Evolutionary conservation across 306 rosid species (phyloP).

Genomic region (Hylodesmum podocarpum): DNA sequence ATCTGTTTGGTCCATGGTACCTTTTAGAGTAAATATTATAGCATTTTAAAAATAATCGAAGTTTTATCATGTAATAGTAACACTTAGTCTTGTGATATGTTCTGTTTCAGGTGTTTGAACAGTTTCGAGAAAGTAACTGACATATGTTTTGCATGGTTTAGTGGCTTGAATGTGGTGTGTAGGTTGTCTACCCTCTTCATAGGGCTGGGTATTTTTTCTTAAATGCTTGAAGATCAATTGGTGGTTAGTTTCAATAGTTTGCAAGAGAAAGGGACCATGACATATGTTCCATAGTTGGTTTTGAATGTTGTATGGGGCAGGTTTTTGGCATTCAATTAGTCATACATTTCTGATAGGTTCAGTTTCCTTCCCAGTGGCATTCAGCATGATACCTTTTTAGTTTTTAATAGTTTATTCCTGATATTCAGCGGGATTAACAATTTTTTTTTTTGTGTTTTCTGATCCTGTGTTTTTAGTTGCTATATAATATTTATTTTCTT

Average conservation of each 20-base stretch:
- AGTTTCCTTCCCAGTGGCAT: neutral
- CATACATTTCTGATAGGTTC: neutral
- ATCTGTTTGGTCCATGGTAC: constrained; percentile 3
- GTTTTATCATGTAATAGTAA: constrained; percentile 1
- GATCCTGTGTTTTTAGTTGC: too few relatives aligned
- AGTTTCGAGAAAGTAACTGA: neutral
- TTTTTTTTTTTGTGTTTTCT: too few relatives aligned
- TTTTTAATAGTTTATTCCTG: neutral
- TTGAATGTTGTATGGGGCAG: neutral
- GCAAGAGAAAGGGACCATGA: neutral
- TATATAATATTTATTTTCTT: too few relatives aligned
- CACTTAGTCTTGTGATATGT: neutral
- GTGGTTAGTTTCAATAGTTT: neutral
- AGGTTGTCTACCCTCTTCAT: neutral
- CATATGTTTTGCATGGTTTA: neutral
- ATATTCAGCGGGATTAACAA: neutral
- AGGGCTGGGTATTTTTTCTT: neutral
- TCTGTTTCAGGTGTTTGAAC: neutral
- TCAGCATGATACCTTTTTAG: neutral
- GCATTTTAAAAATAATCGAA: neutral
- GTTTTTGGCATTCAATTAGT: neutral
- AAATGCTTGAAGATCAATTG: neutral
- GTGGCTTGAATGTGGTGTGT: too few relatives aligned
- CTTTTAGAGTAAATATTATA: neutral
- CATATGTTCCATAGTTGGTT: neutral